Conservation (phyloP, 345 rosid species). For the Psidium guajava region DNA sequence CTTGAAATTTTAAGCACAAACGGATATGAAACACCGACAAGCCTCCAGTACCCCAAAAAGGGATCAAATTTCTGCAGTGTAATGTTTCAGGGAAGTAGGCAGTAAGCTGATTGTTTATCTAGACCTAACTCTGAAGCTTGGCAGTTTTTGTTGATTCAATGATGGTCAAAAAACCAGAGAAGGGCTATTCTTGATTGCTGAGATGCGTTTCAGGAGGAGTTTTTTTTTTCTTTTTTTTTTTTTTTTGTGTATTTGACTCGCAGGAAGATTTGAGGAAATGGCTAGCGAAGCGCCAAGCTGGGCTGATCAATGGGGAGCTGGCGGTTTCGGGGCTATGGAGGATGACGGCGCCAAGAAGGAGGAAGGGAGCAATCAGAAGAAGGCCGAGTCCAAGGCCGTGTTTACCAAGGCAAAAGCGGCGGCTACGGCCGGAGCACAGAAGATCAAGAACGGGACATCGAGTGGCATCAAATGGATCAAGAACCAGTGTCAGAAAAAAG, state of each 20-base stretch:
- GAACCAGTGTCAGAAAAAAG: constrained; percentile 32
- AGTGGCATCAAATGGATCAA: constrained; percentile 60
- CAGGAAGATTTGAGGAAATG: constrained; percentile 11
- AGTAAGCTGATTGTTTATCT: not conserved
- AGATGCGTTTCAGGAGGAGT: not conserved
- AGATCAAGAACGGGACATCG: constrained; percentile 25
- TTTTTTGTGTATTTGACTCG: not conserved
- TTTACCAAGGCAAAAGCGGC: constrained; percentile 35
- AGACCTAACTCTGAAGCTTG: not conserved
- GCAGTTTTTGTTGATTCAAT: not conserved
- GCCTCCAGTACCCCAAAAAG: not conserved
- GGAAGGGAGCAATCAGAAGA: constrained; percentile 25
- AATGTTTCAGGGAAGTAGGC: not conserved
- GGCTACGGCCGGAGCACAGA: constrained; percentile 19
- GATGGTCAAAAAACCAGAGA: not conserved
- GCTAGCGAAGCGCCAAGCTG: constrained; percentile 78
- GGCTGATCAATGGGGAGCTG: constrained; percentile 96
- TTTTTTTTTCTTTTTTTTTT: not conserved
- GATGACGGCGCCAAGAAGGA: constrained; percentile 17
- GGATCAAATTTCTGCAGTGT: not conserved
- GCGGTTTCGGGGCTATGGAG: constrained; percentile 48
- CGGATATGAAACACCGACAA: not conserved
- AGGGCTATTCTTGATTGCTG: not conserved
- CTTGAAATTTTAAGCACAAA: not conserved
- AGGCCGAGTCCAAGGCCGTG: constrained; percentile 27